Conservation (phyloP, 208 protist genomes). For the Leishmania lainsoni region DNA sequence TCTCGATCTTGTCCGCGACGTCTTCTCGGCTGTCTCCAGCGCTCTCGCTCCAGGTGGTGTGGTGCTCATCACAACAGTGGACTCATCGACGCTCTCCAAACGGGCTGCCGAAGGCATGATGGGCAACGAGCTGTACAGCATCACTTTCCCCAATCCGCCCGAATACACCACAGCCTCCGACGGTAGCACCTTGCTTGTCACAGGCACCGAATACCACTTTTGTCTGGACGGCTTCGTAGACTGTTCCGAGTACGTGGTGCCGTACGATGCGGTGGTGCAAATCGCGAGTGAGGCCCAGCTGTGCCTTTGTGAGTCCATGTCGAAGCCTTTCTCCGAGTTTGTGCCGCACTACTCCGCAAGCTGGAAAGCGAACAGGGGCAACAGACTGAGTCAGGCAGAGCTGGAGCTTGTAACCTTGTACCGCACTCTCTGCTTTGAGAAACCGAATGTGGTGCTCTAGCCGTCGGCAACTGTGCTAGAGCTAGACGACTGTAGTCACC, state of each 20-base stretch:
- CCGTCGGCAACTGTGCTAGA: not conserved
- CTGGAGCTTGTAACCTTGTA: slow-evolving; percentile 74
- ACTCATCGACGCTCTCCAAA: slow-evolving; percentile 46
- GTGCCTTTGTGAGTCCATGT: slow-evolving; percentile 18
- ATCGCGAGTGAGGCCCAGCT: slow-evolving; percentile 28
- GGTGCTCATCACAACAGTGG: slow-evolving; percentile 81
- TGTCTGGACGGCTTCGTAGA: slow-evolving; percentile 88
- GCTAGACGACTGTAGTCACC: not conserved
- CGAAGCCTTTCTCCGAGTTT: slow-evolving; percentile 45
- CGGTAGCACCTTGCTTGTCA: slow-evolving; percentile 26
- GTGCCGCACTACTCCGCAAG: slow-evolving; percentile 44
- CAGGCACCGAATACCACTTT: slow-evolving; percentile 80
- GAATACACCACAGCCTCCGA: slow-evolving; percentile 1
- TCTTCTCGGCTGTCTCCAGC: slow-evolving; percentile 46
- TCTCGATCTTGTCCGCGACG: slow-evolving; percentile 41
- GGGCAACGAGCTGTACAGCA: slow-evolving; percentile 41
- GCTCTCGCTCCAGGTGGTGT: slow-evolving; percentile 59
- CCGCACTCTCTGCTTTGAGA: slow-evolving; percentile 62
- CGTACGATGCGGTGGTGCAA: slow-evolving; percentile 37
- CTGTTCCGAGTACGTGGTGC: slow-evolving; percentile 84
- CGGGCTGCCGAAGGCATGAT: slow-evolving; percentile 33
- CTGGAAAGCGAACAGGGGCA: slow-evolving; percentile 59
- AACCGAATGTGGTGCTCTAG: slow-evolving; percentile 7
- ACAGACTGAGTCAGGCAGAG: slow-evolving; percentile 50
- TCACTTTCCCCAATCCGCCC: slow-evolving; percentile 26